Evolutionary conservation across 352 stramenopile genomes (phyloP), one percentile per base, ranked within the genome.

Genomic region (Phytophthora gonapodyides): DNA sequence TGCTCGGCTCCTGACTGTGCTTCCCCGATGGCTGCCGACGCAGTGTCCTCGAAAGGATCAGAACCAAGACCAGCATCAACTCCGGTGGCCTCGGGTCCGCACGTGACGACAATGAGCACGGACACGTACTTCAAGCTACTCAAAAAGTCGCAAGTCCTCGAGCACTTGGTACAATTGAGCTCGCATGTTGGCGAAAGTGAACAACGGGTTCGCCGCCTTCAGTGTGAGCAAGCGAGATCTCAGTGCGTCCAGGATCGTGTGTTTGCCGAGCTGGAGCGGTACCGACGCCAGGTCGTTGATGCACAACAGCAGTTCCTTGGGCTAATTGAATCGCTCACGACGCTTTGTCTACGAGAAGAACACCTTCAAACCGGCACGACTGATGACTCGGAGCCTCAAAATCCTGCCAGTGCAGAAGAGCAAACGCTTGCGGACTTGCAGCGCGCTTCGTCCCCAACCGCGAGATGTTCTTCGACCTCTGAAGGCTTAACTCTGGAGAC

Each of bases 41-140:
- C 34, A 2, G n/a, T 30, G 15, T 24, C 38, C 54, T 68, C 47
- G 16, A 61, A 24, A 47, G 30, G 19, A 45, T 12, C 19, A 36
- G 48, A 62, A 6, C 33, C 50, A 16, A 61, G 27, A 35, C 16
- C 54, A 31, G 19, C 50, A 34, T 3, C 57, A 42, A 45, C 60
- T 30, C 35, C 55, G 51, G 13, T 38, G 46, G 36, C 41, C 44
- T 16, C 57, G 27, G 21, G 45, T 17, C 24, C 44, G 1, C 56
- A 61, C 2, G 50, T 62, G 11, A 53, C 64, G 12, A 49, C 54
- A n/a, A 88, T 88, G 64, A 79, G 44, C 33, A 55, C 69, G n/a
- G 78, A 83, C 37, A 73, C 72, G 31, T 90, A 90, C 63, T 88
- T 88, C 30, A 75, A 81, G 1, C 61, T 90, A 9, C 70, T 90